These are phyloP conservation scores for Ganoderma multipileum DNA, from an alignment of 1,284 basidiomycete species.

Conservation along the genomic window DNA sequence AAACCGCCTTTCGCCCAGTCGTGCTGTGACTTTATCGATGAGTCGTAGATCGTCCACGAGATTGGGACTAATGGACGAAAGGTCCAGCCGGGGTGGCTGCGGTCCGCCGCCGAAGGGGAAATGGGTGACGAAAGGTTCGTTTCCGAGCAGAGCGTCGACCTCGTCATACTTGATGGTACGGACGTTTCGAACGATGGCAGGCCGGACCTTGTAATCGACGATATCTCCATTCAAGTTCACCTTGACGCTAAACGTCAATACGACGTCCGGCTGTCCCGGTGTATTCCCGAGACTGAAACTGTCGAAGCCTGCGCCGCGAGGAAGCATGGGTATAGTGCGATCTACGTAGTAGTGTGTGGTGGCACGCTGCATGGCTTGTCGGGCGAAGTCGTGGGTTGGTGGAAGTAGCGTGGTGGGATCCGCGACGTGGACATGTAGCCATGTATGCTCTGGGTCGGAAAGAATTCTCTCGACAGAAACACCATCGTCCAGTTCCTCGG, in stretches of 20 bases:
- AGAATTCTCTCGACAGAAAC: constrained; percentile 79
- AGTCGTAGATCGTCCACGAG: constrained; percentile 30
- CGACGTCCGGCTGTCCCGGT: constrained; percentile 53
- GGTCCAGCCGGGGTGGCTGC: background rate
- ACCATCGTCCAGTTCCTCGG: constrained; percentile 95
- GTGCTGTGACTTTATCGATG: constrained; percentile 20
- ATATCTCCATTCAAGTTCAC: constrained; percentile 72
- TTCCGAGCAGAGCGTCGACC: constrained; percentile 66
- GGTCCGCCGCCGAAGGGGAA: constrained; percentile 55
- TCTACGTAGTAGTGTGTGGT: constrained; percentile 73
- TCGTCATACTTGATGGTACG: constrained; percentile 72
- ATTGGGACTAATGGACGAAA: constrained; percentile 2
- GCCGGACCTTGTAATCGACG: constrained; percentile 72
- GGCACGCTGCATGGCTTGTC: constrained; percentile 57
- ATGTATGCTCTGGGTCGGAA: constrained; percentile 64
- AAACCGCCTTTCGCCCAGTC: constrained; percentile 19
- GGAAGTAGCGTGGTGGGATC: constrained; percentile 90
- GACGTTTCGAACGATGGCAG: constrained; percentile 79
- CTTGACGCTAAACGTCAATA: constrained; percentile 86
- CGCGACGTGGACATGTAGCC: constrained; percentile 94
- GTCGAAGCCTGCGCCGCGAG: constrained; percentile 54
- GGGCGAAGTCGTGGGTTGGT: constrained; percentile 66
- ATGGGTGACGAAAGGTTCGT: constrained; percentile 8
- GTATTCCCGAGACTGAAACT: constrained; percentile 63
- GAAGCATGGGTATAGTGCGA: constrained; percentile 75